Conservation (phyloP, 306 rosid species). For the Glycine soja region DNA sequence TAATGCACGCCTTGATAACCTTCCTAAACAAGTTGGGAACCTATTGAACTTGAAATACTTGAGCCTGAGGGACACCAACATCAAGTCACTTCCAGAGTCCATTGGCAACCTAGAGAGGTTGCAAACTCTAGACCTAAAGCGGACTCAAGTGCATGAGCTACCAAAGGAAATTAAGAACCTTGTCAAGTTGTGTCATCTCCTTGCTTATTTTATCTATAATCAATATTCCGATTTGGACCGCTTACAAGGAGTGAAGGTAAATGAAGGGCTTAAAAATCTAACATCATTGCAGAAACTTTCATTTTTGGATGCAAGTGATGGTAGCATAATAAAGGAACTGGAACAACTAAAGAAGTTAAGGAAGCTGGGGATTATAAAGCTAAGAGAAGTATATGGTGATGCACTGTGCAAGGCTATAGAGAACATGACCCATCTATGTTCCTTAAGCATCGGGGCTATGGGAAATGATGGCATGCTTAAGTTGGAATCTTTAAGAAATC, state of each 20-base stretch:
- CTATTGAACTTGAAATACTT: conserved; percentile 43
- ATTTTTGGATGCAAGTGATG: neutral
- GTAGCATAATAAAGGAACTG: neutral
- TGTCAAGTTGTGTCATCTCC: neutral
- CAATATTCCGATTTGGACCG: neutral
- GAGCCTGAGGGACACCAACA: conserved; percentile 23
- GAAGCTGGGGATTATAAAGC: neutral
- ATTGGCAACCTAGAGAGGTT: conserved; percentile 38
- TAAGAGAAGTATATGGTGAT: neutral
- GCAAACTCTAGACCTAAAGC: conserved; percentile 24
- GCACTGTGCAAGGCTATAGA: neutral
- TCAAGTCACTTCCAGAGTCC: conserved; percentile 34
- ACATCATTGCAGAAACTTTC: neutral
- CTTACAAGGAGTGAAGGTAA: neutral
- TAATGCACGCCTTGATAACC: neutral
- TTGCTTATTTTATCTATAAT: neutral
- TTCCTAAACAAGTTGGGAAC: conserved; percentile 24
- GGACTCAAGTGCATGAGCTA: neutral
- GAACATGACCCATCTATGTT: neutral
- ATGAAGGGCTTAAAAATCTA: neutral
- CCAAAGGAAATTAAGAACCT: conserved; percentile 2
- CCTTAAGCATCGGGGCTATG: neutral
- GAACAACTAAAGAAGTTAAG: neutral
- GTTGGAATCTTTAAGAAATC: neutral
- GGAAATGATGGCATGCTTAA: neutral